phyloP scores from a whole-genome alignment of 2,329 filamentous ascomycete genomes.

The Graphiopsis chlorocephala region DNA sequence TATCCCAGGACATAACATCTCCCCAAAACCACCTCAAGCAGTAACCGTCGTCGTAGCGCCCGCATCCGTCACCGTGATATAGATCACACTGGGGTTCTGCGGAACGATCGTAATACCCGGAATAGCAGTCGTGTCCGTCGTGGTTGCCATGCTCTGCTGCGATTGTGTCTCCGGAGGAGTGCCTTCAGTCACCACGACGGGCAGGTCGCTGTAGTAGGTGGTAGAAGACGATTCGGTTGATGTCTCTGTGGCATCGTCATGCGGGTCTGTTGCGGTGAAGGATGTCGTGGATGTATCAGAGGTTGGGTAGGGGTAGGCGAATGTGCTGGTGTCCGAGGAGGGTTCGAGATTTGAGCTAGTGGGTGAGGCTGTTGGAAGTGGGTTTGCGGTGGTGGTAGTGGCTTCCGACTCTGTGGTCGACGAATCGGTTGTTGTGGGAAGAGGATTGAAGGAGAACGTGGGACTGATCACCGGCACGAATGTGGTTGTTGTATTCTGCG shows the following conservation, averaged over 20 bases:
- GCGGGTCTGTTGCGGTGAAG: background rate
- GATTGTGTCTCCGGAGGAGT: background rate
- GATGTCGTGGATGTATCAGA: background rate
- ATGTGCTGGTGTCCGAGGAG: background rate
- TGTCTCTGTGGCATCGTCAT: background rate
- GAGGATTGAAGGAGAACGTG: background rate
- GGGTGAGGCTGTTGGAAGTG: background rate
- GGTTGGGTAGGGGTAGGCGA: background rate
- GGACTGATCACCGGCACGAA: background rate
- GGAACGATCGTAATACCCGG: constrained; percentile 15
- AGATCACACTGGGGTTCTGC: constrained; percentile 13
- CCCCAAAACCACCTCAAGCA: background rate
- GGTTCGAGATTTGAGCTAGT: background rate
- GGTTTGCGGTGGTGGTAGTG: background rate
- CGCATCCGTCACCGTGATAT: constrained; percentile 15
- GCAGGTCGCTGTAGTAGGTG: background rate
- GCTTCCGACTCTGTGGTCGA: background rate
- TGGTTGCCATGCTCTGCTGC: background rate
- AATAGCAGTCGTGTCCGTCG: background rate
- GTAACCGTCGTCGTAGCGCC: constrained; percentile 18
- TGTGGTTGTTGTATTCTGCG: background rate
- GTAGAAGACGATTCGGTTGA: background rate
- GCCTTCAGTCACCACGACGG: background rate
- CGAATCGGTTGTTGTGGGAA: background rate
- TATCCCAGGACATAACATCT: background rate